Conservation (phyloP, 441 rosid genomes). For the Manihot esculenta region DNA sequence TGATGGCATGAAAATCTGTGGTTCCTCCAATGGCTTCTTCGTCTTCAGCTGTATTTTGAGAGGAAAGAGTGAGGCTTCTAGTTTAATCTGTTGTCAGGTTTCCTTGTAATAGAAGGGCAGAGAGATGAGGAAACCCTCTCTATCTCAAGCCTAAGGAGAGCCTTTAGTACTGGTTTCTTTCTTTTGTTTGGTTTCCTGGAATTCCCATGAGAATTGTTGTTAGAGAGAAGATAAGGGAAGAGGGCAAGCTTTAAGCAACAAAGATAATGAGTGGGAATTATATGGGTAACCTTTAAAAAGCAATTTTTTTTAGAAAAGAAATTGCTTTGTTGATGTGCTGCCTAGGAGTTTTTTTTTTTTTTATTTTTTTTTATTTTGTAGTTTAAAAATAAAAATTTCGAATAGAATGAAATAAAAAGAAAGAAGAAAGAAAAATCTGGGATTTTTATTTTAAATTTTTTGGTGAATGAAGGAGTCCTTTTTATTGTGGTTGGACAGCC, state of each 20-base stretch:
- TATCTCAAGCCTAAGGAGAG: too few relatives aligned
- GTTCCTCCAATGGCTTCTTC: conserved; percentile 30
- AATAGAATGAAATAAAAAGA: neutral
- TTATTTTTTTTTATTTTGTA: neutral
- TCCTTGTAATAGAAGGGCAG: neutral
- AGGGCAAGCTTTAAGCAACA: conserved; percentile 48
- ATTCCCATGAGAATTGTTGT: conserved; percentile 23
- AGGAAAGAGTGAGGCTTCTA: conserved; percentile 3
- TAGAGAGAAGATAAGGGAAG: conserved; percentile 28
- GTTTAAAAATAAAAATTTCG: neutral
- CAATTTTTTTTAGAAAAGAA: conserved; percentile 31
- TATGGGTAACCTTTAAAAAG: conserved; percentile 53
- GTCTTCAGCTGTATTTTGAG: neutral
- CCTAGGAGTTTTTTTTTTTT: neutral
- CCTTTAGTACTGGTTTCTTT: too few relatives aligned
- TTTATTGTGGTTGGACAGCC: conserved; percentile 57
- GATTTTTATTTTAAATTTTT: too few relatives aligned
- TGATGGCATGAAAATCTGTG: conserved; percentile 45
- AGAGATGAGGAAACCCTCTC: neutral
- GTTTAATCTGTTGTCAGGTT: neutral
- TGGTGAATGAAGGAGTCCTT: conserved; percentile 10
- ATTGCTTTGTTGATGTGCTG: conserved; percentile 39
- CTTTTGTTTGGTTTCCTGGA: conserved; percentile 11
- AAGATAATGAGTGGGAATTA: conserved; percentile 67
- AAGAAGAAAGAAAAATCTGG: neutral